A percentile compares a stretch with the other conserved stretches of the same genome.
These are phyloP conservation scores for Gossypium raimondii DNA, from an alignment of 345 rosid species.

Conservation along the genomic window DNA sequence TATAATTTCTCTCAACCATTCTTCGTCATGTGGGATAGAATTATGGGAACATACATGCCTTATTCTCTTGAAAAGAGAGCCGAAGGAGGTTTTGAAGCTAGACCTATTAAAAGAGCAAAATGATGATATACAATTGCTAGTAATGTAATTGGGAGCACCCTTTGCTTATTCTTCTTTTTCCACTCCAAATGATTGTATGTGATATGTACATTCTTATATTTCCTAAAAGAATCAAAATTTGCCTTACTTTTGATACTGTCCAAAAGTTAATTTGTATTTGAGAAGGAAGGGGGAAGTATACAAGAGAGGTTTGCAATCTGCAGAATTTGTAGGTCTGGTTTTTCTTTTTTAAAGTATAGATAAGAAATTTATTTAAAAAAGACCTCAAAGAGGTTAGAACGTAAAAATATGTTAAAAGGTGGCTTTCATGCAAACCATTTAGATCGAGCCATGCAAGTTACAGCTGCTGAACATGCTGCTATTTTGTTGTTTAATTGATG, in stretches of 20 bases:
- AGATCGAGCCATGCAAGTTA: too few relatives aligned
- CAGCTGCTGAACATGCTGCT: too few relatives aligned
- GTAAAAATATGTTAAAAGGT: too few relatives aligned
- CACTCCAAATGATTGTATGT: background rate
- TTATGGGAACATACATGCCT: constrained; percentile 71
- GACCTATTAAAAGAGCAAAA: background rate
- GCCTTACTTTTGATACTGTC: background rate
- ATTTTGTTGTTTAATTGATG: too few relatives aligned
- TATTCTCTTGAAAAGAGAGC: constrained; percentile 58
- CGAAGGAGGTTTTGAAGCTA: constrained; percentile 58
- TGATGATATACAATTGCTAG: constrained; percentile 32
- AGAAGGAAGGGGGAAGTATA: background rate
- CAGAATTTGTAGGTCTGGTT: too few relatives aligned
- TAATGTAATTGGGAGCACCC: background rate
- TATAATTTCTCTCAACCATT: constrained; percentile 80
- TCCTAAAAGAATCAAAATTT: background rate
- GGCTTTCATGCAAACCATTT: too few relatives aligned
- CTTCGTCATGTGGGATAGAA: constrained; percentile 66
- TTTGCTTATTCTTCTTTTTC: background rate
- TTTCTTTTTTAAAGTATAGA: too few relatives aligned
- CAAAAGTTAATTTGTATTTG: background rate
- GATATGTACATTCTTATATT: background rate
- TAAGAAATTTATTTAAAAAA: too few relatives aligned
- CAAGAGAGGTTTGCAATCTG: too few relatives aligned
- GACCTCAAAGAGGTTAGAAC: too few relatives aligned